A percentile compares a stretch with the other conserved stretches of the same genome.
Conservation (phyloP, 192 early-diverging fungal genomes). For the Backusella parvicylindrica region DNA sequence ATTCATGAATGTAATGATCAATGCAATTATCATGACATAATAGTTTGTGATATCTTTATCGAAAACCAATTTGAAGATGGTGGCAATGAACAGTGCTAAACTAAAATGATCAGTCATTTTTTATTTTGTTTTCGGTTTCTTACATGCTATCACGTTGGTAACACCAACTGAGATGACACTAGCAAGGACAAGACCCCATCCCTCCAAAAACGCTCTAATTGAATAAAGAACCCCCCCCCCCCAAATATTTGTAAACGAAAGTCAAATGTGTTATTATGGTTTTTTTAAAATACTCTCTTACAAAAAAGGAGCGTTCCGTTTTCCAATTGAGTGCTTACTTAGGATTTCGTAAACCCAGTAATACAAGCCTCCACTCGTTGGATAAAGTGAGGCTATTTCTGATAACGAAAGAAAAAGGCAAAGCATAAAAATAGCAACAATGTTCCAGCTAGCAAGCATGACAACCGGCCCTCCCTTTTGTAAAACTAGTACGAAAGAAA, state of each 20-base stretch:
- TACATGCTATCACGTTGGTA: slow-evolving; percentile 28
- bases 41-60: slow-evolving; percentile 7
- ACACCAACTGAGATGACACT: slow-evolving; percentile 22
- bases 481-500: slow-evolving; percentile 8
- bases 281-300: too few relatives aligned
- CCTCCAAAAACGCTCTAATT: slow-evolving; percentile 26
- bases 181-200: slow-evolving; percentile 27
- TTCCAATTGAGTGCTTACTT: not conserved
- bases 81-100: slow-evolving; percentile 21
- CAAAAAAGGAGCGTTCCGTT: slow-evolving; percentile 13
- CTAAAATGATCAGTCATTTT: not conserved
- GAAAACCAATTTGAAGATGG: slow-evolving; percentile 10
- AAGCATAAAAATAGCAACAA: slow-evolving; percentile 29
- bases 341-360: slow-evolving; percentile 30
- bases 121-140: not conserved
- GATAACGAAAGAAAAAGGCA: slow-evolving; percentile 31
- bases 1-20: slow-evolving; percentile 18
- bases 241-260: not conserved
- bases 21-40: slow-evolving; percentile 3
- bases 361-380: slow-evolving; percentile 27
- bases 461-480: slow-evolving; percentile 27
- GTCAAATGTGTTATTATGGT: not conserved
- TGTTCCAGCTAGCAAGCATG: slow-evolving; percentile 33
- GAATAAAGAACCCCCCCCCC: too few relatives aligned
- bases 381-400: slow-evolving; percentile 30